Base-by-base conservation (phyloP, 1,284 basidiomycete genomes). In the Melampsora larici-populina region DNA sequence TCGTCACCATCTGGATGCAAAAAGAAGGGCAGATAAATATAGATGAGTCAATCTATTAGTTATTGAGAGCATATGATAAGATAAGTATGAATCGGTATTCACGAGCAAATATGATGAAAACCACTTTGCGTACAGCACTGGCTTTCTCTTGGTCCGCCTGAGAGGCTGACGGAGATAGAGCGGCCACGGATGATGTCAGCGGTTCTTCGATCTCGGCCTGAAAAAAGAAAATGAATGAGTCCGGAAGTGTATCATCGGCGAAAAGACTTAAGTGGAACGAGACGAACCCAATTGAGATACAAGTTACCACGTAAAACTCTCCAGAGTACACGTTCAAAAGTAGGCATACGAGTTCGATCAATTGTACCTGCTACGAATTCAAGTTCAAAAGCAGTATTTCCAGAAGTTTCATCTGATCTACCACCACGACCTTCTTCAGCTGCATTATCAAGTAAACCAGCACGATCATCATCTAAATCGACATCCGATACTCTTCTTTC, bases 41-140 rank as follows among this genome's bases (percentile, higher is more conserved):
- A 9, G 6, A 29, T 68, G 17, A 70, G 11, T 55, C 17, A 48
- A 29, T 26, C 9, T 13, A 24, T 51, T 2, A 51, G 36, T 58
- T 43, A 11, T 40, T 36, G 36, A 62, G 36, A 62, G n/a, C 29
- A 58, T n/a, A 62, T 63, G n/a, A 11, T 18, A 24, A 72, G 26
- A 15, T 33, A 7, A 72, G n/a, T 3, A 13, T 21, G 24, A 6
- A 55, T 55, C 18, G 26, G 15, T 21, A 67, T 60, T 43, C 17
- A 72, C 70, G 97, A 0, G 96, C 97, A 83, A 99, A 99, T 84
- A 99, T 98, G 86, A 99, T 97, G 86, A 99, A 99, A 62, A 99
- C 97, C 81, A 98, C 95, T 88, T 99, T 99, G 86, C 91, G 89
- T 9, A 83, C 78, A 40, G 79, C 79, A 71, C 80, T 81, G 21